These are phyloP conservation scores for Ascosphaera pollenicola DNA, from an alignment of 2,329 filamentous ascomycete genomes.

Conservation along the genomic window DNA sequence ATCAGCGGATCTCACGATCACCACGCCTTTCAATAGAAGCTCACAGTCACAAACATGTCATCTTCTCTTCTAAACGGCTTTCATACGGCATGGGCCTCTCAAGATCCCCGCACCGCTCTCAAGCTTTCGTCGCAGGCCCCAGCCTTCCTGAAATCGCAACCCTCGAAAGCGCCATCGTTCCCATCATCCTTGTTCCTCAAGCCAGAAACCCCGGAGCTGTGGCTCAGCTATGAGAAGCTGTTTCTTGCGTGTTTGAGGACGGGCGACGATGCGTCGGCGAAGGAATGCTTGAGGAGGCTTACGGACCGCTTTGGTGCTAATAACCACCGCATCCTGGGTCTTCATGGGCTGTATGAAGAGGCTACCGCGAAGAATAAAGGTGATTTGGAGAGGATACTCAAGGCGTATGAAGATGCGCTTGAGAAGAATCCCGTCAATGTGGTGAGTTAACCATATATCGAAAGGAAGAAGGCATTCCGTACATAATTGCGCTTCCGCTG, in stretches of 20 bases:
- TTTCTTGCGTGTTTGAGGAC: slow-evolving; percentile 65
- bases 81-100: slow-evolving; percentile 7
- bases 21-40: no score
- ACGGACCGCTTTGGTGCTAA: slow-evolving; percentile 57
- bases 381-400: slow-evolving; percentile 46
- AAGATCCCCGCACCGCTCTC: slow-evolving; percentile 25
- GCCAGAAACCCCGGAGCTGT: slow-evolving; percentile 55
- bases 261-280: slow-evolving; percentile 59
- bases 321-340: slow-evolving; percentile 70
- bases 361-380: slow-evolving; percentile 46
- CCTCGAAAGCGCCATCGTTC: slow-evolving; percentile 25
- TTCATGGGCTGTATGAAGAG: slow-evolving; percentile 67
- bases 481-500: no score
- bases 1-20: no score
- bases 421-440: slow-evolving; percentile 56
- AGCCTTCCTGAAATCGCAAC: slow-evolving; percentile 25
- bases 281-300: slow-evolving; percentile 51
- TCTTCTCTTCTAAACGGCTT: slow-evolving; percentile 4
- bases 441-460: slow-evolving; percentile 27
- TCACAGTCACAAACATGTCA: no score
- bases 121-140: slow-evolving; percentile 21
- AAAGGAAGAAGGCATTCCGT: no score
- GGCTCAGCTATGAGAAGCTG: slow-evolving; percentile 72
- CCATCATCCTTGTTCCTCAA: slow-evolving; percentile 29
- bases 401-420: slow-evolving; percentile 57